Base-by-base conservation (phyloP, 2,329 filamentous ascomycete genomes). In the Lecanoromycetidae sp. region DNA sequence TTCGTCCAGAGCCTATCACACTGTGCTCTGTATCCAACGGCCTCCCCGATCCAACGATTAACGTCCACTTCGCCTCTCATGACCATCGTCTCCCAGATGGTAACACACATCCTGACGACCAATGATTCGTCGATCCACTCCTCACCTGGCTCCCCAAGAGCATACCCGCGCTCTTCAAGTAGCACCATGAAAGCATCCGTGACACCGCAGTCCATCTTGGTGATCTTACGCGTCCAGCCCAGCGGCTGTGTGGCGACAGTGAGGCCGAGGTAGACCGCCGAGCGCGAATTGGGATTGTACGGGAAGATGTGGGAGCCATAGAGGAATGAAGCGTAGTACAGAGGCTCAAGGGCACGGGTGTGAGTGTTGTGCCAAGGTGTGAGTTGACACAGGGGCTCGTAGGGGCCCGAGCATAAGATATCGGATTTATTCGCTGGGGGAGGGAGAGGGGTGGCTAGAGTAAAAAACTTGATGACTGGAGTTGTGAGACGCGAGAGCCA, bases 401-500 rank as follows among this genome's bases (percentile, higher is more conserved):
- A 19, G 3, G 40, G 41, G 5, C 33, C 40, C 10, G 46, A 49
- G 26, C 15, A 17, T 13, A 52, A 30, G 15, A 50, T 40, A n/a
- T 48, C 48, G 33, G 34, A 33, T 29, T 37, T 43, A 32, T 48
- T 44, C 35, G 44, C 36, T 36, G 48, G 48, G 13, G 44, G 48
- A 4, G 34, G 34, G 12, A 39, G 34, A 17, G 39, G 22, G 32
- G 38, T 27, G 30, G 26, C 22, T 32, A 20, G 30, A 15, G 26
- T 13, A 33, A 46, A 36, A 32, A 50, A n/a, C 33, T 37, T 37
- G 26, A 32, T 44, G 38, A 51, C 33, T 8, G 49, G 49, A 25
- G 40, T 40, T 12, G 49, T 51, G 38, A 51, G 25, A 27, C 39
- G 36, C 6, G 49, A 51, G 10, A 48, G 29, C 49, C 49, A 51